phyloP scores from a whole-genome alignment of 208 protist species.

The Trypanosoma vivax region DNA sequence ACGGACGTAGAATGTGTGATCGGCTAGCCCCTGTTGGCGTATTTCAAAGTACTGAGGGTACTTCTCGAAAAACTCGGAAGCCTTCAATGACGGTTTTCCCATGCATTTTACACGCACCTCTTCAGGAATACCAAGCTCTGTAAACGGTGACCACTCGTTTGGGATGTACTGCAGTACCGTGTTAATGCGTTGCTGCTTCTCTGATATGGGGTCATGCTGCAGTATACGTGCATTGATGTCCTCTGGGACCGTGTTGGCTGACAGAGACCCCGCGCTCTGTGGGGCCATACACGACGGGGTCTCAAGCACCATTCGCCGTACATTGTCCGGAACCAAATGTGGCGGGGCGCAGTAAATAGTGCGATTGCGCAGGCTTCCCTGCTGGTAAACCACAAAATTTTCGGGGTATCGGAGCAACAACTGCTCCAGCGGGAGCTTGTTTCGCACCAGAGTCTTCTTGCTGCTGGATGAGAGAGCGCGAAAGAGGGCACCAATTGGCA shows the following conservation, averaged over 20 bases:
- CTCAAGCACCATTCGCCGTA: conserved; percentile 10
- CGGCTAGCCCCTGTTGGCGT: conserved; percentile 9
- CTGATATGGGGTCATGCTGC: conserved; percentile 14
- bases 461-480: conserved; percentile 27
- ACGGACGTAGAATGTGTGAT: conserved; percentile 40
- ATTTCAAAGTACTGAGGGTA: conserved; percentile 70
- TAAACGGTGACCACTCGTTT: conserved; percentile 44
- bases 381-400: conserved; percentile 37
- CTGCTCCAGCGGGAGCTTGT: conserved; percentile 48
- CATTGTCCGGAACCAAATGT: conserved; percentile 11
- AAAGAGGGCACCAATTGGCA: conserved; percentile 42
- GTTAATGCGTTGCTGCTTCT: conserved; percentile 28
- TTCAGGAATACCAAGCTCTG: conserved; percentile 28
- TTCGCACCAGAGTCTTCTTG: conserved; percentile 23
- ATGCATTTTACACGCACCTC: conserved; percentile 58
- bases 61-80: conserved; percentile 35
- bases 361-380: conserved; percentile 12
- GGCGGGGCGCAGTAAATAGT: conserved; percentile 1
- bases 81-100: conserved; percentile 30
- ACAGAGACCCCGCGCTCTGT: too few relatives aligned
- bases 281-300: background rate
- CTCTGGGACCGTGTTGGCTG: background rate
- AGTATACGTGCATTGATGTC: conserved; percentile 18
- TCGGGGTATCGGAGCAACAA: conserved; percentile 47
- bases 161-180: conserved; percentile 58